phyloP scores from a whole-genome alignment of 2,329 filamentous ascomycete genomes.

The Colletotrichum sp. region DNA sequence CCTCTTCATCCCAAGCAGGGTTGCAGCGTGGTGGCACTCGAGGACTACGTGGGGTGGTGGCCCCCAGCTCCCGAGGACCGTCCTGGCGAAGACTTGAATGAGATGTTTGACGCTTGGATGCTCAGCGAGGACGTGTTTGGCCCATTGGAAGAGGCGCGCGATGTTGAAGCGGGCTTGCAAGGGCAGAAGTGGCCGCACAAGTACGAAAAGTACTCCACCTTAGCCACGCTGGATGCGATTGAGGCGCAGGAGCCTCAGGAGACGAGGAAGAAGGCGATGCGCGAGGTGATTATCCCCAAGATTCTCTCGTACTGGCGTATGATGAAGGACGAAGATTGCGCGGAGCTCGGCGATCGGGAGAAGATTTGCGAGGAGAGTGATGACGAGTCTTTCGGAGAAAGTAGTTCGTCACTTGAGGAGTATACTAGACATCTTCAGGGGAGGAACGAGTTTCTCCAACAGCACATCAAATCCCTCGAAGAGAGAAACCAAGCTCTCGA shows the following conservation, averaged over 20 bases:
- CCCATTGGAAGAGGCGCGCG: neutral
- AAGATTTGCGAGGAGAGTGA: neutral
- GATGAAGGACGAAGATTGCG: fast-evolving
- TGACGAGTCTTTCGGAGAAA: neutral
- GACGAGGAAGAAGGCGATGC: neutral
- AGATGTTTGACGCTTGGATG: neutral
- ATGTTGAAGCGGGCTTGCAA: neutral
- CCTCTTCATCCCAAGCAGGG: neutral
- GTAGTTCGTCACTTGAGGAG: neutral
- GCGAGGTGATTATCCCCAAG: neutral
- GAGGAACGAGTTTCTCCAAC: neutral
- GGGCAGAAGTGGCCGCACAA: neutral
- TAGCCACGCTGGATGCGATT: fast-evolving
- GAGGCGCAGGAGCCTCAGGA: neutral
- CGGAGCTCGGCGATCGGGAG: neutral
- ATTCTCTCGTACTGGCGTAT: neutral
- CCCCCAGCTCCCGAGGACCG: neutral
- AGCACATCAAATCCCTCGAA: neutral
- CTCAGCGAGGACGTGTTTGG: neutral
- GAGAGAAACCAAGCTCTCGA: neutral
- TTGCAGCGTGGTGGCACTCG: neutral
- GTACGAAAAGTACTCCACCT: neutral
- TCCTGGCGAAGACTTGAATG: neutral
- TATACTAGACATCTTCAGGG: neutral
- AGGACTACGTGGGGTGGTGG: neutral